These are phyloP conservation scores for Aspergillus sp. DNA, from an alignment of 2,329 filamentous ascomycete genomes.

Conservation along the genomic window DNA sequence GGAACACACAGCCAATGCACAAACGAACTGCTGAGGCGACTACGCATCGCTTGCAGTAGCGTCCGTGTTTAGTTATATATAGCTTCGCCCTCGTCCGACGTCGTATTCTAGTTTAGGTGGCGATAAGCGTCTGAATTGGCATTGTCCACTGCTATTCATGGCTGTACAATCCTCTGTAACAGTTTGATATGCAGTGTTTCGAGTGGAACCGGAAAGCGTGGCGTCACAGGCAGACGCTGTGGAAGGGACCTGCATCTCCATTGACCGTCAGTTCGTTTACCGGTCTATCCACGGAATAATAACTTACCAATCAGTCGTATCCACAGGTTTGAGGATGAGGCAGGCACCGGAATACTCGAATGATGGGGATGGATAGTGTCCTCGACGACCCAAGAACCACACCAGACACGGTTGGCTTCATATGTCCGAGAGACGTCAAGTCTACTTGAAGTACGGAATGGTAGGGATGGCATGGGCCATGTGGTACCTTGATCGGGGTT, in stretches of 20 bases:
- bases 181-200: neutral
- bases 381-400: slow-evolving; percentile 1
- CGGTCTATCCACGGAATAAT: neutral
- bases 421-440: neutral
- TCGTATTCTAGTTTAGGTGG: neutral
- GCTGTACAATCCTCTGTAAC: neutral
- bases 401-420: neutral
- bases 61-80: neutral
- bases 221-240: neutral
- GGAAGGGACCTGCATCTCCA: neutral
- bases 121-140: neutral
- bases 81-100: neutral
- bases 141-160: neutral
- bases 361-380: neutral
- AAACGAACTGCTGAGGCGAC: neutral
- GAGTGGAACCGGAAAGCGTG: neutral
- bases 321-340: neutral
- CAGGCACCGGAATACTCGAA: neutral
- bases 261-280: neutral
- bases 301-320: neutral
- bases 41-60: neutral
- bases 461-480: neutral
- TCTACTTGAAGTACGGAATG: neutral
- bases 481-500: neutral
- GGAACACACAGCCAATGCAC: no score